Conservation (phyloP, 805 yeast genomes). For the Pichia occidentalis region DNA sequence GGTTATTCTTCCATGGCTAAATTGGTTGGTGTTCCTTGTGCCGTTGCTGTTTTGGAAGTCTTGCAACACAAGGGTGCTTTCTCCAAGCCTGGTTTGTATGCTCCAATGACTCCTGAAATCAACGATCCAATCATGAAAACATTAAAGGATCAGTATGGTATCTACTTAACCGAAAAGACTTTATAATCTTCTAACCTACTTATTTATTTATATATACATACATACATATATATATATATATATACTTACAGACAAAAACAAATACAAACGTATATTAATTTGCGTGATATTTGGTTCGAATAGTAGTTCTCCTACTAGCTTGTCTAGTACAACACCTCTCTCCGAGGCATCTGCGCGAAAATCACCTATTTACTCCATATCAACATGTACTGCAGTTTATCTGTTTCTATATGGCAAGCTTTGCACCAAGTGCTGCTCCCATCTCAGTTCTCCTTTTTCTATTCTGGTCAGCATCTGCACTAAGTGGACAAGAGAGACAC, state of each 20-base stretch:
- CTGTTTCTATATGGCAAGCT: too few species aligned
- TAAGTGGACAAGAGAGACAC: too few species aligned
- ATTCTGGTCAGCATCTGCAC: too few species aligned
- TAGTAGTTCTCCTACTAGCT: not conserved
- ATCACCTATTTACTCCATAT: too few species aligned
- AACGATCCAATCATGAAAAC: slow-evolving; percentile 87
- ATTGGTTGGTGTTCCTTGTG: slow-evolving; percentile 97
- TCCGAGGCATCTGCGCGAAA: too few species aligned
- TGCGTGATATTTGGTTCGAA: too few species aligned
- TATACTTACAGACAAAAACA: too few species aligned
- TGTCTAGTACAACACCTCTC: too few species aligned
- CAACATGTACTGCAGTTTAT: too few species aligned
- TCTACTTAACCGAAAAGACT: slow-evolving; percentile 85
- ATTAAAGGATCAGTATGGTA: slow-evolving; percentile 84
- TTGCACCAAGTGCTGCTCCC: too few species aligned
- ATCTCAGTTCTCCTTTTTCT: not conserved
- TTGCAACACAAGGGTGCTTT: slow-evolving; percentile 60
- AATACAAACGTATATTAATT: not conserved
- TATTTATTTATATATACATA: not conserved
- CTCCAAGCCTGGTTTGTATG: slow-evolving; percentile 75
- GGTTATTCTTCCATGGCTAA: slow-evolving; percentile 98
- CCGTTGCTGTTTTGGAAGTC: slow-evolving; percentile 85
- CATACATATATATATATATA: not conserved
- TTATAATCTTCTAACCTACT: slow-evolving; percentile 26
- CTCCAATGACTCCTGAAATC: slow-evolving; percentile 88